phyloP scores from a whole-genome alignment of 768 basidiomycete species.

The Dentipellis sp. region DNA sequence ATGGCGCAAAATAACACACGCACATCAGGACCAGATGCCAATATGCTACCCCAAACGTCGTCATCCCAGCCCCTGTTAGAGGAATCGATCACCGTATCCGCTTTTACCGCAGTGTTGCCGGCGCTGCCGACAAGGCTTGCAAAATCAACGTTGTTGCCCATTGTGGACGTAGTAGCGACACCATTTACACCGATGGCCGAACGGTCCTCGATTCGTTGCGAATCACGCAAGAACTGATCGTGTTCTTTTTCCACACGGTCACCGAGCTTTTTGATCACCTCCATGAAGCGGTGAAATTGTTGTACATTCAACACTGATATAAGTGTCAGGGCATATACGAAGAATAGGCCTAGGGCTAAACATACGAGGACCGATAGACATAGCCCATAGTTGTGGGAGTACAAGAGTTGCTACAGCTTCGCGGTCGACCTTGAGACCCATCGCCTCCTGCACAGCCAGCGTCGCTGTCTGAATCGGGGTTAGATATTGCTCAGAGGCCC shows the following conservation, averaged over 20 bases:
- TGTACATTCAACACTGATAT: conserved; percentile 60
- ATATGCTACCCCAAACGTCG: conserved; percentile 78
- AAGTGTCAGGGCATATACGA: background rate
- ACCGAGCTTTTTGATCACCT: conserved; percentile 63
- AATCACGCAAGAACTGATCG: conserved; percentile 84
- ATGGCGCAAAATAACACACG: background rate
- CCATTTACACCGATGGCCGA: conserved; percentile 39
- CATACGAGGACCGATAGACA: conserved; percentile 93
- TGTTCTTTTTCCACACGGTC: conserved; percentile 92
- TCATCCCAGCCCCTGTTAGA: conserved; percentile 58
- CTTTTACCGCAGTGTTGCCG: conserved; percentile 34
- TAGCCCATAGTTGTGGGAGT: conserved; percentile 70
- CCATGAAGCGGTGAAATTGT: conserved; percentile 93
- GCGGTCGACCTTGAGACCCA: conserved; percentile 91
- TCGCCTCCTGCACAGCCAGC: conserved; percentile 85
- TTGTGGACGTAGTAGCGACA: conserved; percentile 19
- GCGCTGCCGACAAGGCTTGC: conserved; percentile 72
- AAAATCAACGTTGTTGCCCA: conserved; percentile 65
- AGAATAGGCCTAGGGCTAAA: conserved; percentile 11
- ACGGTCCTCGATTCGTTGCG: conserved; percentile 81
- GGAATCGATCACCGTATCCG: conserved; percentile 31
- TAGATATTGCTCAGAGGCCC: background rate
- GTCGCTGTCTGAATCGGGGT: conserved; percentile 64
- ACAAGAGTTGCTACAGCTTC: conserved; percentile 65
- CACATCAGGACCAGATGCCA: conserved; percentile 34